Evolutionary conservation across 352 stramenopile genomes (phyloP).

Genomic region (Bremia lactucae): DNA sequence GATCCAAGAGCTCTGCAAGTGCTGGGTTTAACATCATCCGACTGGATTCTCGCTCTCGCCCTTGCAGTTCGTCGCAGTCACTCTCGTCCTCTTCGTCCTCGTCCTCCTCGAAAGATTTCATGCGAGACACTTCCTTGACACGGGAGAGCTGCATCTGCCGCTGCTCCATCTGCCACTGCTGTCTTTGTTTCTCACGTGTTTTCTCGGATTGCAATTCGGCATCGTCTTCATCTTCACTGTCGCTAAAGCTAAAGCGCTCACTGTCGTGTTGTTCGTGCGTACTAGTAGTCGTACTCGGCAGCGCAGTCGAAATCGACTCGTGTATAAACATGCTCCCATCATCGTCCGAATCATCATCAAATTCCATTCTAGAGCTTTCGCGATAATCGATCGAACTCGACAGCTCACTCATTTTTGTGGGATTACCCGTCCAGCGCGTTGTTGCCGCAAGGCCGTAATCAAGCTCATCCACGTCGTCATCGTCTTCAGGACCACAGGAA

Average conservation of each 20-base stretch:
- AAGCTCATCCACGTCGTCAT: slow-evolving; percentile 17
- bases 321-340: slow-evolving; percentile 2
- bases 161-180: slow-evolving; percentile 29
- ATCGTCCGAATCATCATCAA: slow-evolving; percentile 21
- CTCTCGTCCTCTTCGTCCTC: slow-evolving; percentile 22
- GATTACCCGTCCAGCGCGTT: slow-evolving; percentile 15
- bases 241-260: slow-evolving; percentile 16
- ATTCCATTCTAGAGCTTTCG: slow-evolving; percentile 29
- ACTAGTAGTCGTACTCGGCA: slow-evolving; percentile 17
- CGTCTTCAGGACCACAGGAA: slow-evolving; percentile 5
- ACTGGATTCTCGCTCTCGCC: slow-evolving; percentile 18
- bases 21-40: slow-evolving; percentile 35
- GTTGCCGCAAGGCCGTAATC: slow-evolving; percentile 4
- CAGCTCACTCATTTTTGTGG: slow-evolving; percentile 19
- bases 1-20: slow-evolving; percentile 32
- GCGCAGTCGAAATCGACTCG: slow-evolving; percentile 8
- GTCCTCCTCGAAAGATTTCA: slow-evolving; percentile 21
- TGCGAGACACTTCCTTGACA: slow-evolving; percentile 19
- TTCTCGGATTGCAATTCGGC: slow-evolving; percentile 19
- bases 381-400: slow-evolving; percentile 21
- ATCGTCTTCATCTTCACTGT: slow-evolving; percentile 22
- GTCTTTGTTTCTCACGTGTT: slow-evolving; percentile 15
- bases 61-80: slow-evolving; percentile 20
- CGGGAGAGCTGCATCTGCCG: slow-evolving; percentile 22
- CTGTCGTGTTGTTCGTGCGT: slow-evolving; percentile 16